Evolutionary conservation across 2,329 filamentous ascomycete species (phyloP).

Genomic region (Setomelanomma holmii): DNA sequence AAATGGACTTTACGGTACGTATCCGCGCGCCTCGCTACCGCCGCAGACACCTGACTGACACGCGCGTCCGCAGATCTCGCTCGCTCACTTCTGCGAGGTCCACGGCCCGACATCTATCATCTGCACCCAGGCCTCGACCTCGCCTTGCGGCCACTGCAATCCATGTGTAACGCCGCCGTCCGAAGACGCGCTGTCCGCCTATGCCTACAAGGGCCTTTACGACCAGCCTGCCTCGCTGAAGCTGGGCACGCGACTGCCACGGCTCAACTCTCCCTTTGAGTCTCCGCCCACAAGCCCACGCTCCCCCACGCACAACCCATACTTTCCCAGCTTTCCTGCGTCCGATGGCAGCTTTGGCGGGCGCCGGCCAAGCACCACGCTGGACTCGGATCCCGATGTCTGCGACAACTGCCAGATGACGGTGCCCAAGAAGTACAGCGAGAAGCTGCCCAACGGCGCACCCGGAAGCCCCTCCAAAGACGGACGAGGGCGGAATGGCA

Average conservation of each 20-base stretch:
- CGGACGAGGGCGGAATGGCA: slow-evolving; percentile 58
- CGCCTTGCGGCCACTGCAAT: slow-evolving; percentile 62
- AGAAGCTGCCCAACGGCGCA: slow-evolving; percentile 60
- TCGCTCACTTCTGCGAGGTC: slow-evolving; percentile 69
- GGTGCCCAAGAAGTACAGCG: slow-evolving; percentile 61
- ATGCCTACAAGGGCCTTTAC: slow-evolving; percentile 44
- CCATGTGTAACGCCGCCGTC: slow-evolving; percentile 53
- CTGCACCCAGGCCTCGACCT: slow-evolving; percentile 65
- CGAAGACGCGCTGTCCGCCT: slow-evolving; percentile 43
- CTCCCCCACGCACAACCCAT: slow-evolving; percentile 55
- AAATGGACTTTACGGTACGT: slow-evolving; percentile 52
- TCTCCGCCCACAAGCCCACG: slow-evolving; percentile 52
- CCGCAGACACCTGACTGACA: slow-evolving; percentile 26
- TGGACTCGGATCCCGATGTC: slow-evolving; percentile 58
- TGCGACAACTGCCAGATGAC: slow-evolving; percentile 66
- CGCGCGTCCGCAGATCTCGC: slow-evolving; percentile 58
- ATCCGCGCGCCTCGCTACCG: slow-evolving; percentile 26
- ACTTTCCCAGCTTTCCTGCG: slow-evolving; percentile 53
- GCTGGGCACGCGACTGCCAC: slow-evolving; percentile 41
- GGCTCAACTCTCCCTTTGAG: slow-evolving; percentile 48
- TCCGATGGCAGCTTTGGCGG: slow-evolving; percentile 40
- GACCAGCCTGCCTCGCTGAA: slow-evolving; percentile 41
- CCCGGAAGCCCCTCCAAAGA: slow-evolving; percentile 59
- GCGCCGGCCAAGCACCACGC: slow-evolving; percentile 43
- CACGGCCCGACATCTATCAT: slow-evolving; percentile 69